These are phyloP conservation scores for Diaporthe ilicicola DNA, from an alignment of 2,329 filamentous ascomycete species.

Conservation along the genomic window DNA sequence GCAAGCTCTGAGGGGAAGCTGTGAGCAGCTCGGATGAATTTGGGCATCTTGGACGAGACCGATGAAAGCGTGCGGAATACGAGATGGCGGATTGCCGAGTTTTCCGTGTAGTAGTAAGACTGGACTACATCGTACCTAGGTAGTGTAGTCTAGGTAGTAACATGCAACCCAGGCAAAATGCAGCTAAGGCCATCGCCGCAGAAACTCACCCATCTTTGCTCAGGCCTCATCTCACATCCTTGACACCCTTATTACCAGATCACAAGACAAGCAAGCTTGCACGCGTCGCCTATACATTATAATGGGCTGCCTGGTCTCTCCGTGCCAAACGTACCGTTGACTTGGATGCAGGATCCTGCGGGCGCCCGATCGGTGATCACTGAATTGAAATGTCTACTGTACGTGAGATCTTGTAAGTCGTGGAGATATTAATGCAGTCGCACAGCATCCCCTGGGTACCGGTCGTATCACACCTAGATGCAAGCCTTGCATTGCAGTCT, in stretches of 20 bases:
- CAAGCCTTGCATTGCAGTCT: background rate
- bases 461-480: background rate
- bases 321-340: constrained; percentile 1
- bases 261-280: background rate
- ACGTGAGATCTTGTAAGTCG: constrained; percentile 18
- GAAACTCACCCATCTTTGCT: background rate
- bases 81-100: constrained; percentile 1
- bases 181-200: constrained; percentile 7
- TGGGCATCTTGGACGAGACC: background rate
- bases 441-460: background rate
- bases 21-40: background rate
- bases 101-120: background rate
- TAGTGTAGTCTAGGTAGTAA: too few relatives aligned
- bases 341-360: constrained; percentile 9
- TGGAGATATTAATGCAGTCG: constrained; percentile 6
- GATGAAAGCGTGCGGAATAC: background rate
- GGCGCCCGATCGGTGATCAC: background rate
- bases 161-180: background rate
- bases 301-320: background rate
- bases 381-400: background rate
- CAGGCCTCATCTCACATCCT: background rate
- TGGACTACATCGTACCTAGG: background rate
- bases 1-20: background rate
- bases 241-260: too few relatives aligned
- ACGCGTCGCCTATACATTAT: background rate